Conservation (phyloP, 805 yeast genomes). For the Metschnikowia anglica region DNA sequence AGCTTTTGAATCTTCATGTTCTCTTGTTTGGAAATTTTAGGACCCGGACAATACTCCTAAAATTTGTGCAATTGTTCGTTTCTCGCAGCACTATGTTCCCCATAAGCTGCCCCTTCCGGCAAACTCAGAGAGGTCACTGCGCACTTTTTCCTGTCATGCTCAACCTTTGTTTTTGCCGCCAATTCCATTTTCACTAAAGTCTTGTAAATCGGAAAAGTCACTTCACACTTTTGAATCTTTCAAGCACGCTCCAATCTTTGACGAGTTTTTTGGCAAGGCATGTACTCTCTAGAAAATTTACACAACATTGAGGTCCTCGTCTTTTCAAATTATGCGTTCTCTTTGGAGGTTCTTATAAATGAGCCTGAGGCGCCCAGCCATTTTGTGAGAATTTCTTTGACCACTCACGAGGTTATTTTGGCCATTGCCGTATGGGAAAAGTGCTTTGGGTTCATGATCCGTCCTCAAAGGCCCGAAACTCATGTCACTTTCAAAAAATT, state of each 20-base stretch:
- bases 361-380: constrained; percentile 3
- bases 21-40: too few relatives aligned
- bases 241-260: not conserved
- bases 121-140: constrained; percentile 1
- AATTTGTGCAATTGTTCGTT: not conserved
- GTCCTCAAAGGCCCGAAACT: constrained; percentile 8
- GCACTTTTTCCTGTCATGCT: constrained; percentile 1
- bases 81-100: not conserved
- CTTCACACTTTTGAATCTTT: not conserved
- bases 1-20: too few relatives aligned
- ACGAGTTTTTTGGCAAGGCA: not conserved
- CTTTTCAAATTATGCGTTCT: constrained; percentile 11
- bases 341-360: constrained; percentile 8
- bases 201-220: constrained; percentile 1
- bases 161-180: constrained; percentile 8
- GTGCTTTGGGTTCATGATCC: constrained; percentile 7
- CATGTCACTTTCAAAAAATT: constrained; percentile 9
- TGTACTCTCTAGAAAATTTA: constrained; percentile 8
- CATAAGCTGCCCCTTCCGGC: not conserved
- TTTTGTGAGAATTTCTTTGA: constrained; percentile 6
- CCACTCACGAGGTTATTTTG: constrained; percentile 10
- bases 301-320: constrained; percentile 13
- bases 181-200: not conserved
- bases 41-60: too few relatives aligned
- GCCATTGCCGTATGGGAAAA: constrained; percentile 10